Evolutionary conservation across 2,329 filamentous ascomycete species (phyloP), one percentile per base, ranked within the genome.

Genomic region (Plectosphaerella cucumerina): DNA sequence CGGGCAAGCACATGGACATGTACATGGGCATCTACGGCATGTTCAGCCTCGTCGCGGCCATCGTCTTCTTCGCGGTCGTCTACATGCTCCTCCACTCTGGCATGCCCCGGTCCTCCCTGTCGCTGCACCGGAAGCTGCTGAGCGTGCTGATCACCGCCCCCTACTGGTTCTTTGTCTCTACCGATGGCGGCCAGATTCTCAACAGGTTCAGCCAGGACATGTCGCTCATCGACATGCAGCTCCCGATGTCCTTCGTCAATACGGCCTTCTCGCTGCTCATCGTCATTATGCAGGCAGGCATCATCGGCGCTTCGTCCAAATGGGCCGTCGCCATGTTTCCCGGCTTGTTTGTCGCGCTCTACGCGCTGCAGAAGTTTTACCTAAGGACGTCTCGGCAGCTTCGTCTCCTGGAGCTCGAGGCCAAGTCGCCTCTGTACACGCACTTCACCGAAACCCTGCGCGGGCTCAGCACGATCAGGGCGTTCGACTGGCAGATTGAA

Each of bases 401-500:
- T 2, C 66, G 72, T 3, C 56, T 71, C 3, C 59, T 75, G 2
- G 70, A 75, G 20, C 62, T 75, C 0, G 71, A 75, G 53, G 63
- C 67, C 5, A 73, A 72, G 46, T 63, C 65, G 1, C 71, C 70
- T 1, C 52, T 74, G 0, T 72, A 71, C 45, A 66, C 67, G 0
- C 63, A 66, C 9, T 70, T 75, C 48, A 63, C 71, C 9, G 78
- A 82, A 50, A 75, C 74, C 0, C 57, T 79, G 1, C 62, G 67
- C 9, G 77, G 77, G 0, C 56, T 81, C 0, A 55, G 69, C 1
- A 80, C 76, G 0, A 73, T 82, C 34, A 72, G 80, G 10, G 77
- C 81, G 1, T 84, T 82, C 53, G 73, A 73, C 3, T 84, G 80
- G 80, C 66, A 75, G 35, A 58, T 64, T 2, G 59, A 63, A 6